These are phyloP conservation scores for Hyparrhenia diplandra DNA, from an alignment of 176 grass and related monocot species.

Conservation along the genomic window DNA sequence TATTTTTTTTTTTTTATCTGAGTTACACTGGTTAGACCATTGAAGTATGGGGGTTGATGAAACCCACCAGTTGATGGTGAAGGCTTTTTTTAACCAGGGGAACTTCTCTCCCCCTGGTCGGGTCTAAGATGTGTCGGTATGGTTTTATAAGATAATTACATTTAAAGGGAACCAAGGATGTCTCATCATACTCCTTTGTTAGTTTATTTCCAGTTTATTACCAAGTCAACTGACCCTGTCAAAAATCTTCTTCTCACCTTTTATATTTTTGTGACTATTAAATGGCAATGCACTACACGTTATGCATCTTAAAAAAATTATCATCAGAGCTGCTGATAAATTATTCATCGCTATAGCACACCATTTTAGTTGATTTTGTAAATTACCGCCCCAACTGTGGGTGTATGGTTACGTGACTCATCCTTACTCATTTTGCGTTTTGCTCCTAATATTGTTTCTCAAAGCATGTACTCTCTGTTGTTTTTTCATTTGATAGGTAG, in stretches of 20 bases:
- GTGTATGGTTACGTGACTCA: neutral
- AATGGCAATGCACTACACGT: constrained; percentile 1
- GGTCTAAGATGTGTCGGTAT: no score
- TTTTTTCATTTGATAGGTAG: constrained; percentile 64
- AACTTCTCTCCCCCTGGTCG: no score
- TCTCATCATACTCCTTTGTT: neutral
- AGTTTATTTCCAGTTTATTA: neutral
- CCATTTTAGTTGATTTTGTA: constrained; percentile 14
- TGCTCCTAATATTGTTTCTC: constrained; percentile 10
- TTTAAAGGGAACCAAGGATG: no score
- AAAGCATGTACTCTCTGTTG: constrained; percentile 16
- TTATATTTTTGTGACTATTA: neutral
- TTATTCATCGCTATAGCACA: neutral
- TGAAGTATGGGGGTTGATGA: no score
- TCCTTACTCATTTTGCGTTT: no score
- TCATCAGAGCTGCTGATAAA: neutral
- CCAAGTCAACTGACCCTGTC: neutral
- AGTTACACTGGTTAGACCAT: no score
- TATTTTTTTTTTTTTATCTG: no score
- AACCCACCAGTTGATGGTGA: no score
- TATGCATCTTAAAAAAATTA: neutral
- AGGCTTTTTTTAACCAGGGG: no score
- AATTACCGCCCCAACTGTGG: neutral
- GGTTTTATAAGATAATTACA: no score
- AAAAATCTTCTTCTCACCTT: neutral